Percentiles rank a stretch among this genome's conserved stretches.
These are phyloP conservation scores for Plectosphaerella plurivora DNA, from an alignment of 2,329 filamentous ascomycete species.

Conservation along the genomic window DNA sequence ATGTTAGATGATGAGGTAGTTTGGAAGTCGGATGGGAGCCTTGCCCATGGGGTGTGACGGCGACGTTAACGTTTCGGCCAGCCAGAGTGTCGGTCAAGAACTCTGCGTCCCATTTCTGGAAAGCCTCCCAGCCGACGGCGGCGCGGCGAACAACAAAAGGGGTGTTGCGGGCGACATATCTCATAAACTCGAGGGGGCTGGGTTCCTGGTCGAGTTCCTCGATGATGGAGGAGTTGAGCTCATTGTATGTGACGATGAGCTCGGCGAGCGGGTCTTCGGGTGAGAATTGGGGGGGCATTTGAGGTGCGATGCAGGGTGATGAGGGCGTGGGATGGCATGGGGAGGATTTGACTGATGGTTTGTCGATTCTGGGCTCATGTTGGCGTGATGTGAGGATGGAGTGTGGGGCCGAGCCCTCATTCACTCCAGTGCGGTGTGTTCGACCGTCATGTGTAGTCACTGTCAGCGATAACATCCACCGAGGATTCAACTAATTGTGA, in stretches of 20 bases:
- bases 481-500: too few relatives aligned
- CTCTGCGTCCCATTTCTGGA: conserved; percentile 54
- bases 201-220: conserved; percentile 62
- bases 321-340: too few relatives aligned
- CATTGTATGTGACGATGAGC: conserved; percentile 66
- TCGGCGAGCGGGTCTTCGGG: conserved; percentile 37
- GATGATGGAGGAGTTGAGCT: conserved; percentile 60
- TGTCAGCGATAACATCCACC: too few relatives aligned
- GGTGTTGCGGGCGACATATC: conserved; percentile 67
- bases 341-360: too few relatives aligned
- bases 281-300: neutral
- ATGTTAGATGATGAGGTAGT: conserved; percentile 3
- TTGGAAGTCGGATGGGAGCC: too few relatives aligned
- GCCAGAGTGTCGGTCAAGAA: conserved; percentile 54
- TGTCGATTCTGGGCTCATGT: too few relatives aligned
- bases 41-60: conserved; percentile 69
- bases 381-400: too few relatives aligned
- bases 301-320: too few relatives aligned
- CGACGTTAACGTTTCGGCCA: conserved; percentile 63
- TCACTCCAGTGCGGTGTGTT: too few relatives aligned
- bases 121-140: conserved; percentile 59
- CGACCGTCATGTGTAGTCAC: too few relatives aligned
- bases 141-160: conserved; percentile 68
- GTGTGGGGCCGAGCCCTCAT: too few relatives aligned
- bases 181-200: conserved; percentile 75